Conservation (phyloP, 2,329 filamentous ascomycete species). For the Alternaria sp. region DNA sequence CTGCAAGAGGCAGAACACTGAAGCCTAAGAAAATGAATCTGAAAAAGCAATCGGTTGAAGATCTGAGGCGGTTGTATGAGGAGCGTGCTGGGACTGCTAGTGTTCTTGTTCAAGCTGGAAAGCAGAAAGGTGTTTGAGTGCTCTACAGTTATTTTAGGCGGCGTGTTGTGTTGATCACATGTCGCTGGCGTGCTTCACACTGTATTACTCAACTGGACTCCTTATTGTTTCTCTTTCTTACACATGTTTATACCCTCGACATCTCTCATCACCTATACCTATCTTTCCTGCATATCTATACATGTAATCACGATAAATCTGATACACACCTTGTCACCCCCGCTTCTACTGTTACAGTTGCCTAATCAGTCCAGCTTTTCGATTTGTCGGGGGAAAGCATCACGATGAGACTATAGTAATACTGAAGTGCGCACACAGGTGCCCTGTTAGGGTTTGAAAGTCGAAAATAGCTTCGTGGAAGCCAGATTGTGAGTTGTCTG, state of each 20-base stretch:
- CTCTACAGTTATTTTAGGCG: neutral
- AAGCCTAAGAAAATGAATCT: constrained; percentile 51
- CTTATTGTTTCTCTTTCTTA: neutral
- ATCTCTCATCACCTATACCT: neutral
- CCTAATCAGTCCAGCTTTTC: neutral
- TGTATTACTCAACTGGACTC: neutral
- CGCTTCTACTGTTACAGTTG: neutral
- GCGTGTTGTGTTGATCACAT: neutral
- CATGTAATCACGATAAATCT: neutral
- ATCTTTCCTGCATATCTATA: neutral
- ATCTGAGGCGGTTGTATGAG: constrained; percentile 58
- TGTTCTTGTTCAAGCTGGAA: constrained; percentile 32
- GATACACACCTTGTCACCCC: neutral
- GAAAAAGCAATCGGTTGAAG: constrained; percentile 57
- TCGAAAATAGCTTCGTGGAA: neutral
- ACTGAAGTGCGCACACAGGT: neutral
- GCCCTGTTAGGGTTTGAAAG: neutral
- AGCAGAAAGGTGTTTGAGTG: constrained; percentile 10
- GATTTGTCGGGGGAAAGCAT: neutral
- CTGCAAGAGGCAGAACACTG: constrained; percentile 27
- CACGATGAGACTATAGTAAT: neutral
- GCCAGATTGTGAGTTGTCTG: neutral
- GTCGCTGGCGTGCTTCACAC: neutral
- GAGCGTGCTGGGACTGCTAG: constrained; percentile 55
- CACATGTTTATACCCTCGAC: neutral